Base-by-base conservation (phyloP, 2,329 filamentous ascomycete genomes). In the Ciborinia camelliae region DNA sequence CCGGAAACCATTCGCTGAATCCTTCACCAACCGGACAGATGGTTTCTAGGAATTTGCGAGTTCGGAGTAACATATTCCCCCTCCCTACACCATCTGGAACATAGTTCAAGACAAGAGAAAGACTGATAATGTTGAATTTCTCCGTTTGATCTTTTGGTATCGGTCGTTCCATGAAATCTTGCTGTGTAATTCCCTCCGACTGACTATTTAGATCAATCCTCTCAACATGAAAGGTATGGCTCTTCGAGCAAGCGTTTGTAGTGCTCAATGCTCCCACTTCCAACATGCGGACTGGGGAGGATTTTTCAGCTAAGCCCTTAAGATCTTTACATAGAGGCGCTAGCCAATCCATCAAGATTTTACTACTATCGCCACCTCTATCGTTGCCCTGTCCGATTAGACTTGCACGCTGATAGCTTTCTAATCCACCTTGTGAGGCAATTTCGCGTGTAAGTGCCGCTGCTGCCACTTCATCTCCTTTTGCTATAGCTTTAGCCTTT, bases 71-170 rank as follows among this genome's bases (percentile, higher is more conserved):
- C 95, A 99, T 99, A 65, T 90, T 85, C 2, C 95, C 95, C 71
- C 93, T 84, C 5, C 82, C 84, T 39, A 79, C 78, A 3, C 92
- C 84, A 70, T 93, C 88, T 0, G 94, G 91, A 3, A 98, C 93
- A 74, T 92, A 99, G 76, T 99, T 99, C 68, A 99, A 81, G 6
- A 99, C 95, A 62, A 99, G 80, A 10, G 92, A 97, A 30, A 99
- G 81, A 58, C 92, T 97, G 72, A 99, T 89, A 60, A 98, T 85
- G 75, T 99, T 91, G 75, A 98, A 98, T 28, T 80, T 81, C 48
- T 92, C 87, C 0, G 79, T 76, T 7, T 83, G 79, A 28, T 82
- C 76, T 6, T 74, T 75, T 0, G 94, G 94, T 3, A 94, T 76
- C 0, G 92, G 90, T 32, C 92, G 84, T 70, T 91, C 79, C 93